Percentiles rank a stretch among this genome's conserved stretches.
Conservation (phyloP, 345 rosid genomes). For the Luvunga scandens region DNA sequence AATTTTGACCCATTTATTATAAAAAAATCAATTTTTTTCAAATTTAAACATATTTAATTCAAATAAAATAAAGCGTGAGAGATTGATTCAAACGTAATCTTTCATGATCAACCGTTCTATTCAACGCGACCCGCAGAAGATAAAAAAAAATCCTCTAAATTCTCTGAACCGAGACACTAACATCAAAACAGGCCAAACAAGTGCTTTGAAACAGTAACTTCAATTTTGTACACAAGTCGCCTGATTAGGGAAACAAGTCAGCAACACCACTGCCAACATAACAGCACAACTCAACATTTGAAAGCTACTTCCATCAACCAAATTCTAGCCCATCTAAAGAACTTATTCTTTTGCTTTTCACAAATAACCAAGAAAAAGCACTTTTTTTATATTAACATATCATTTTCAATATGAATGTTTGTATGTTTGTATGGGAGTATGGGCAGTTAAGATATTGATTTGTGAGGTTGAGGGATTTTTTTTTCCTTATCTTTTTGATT, state of each 20-base stretch:
- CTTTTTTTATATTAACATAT: not conserved
- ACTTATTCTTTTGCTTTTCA: not conserved
- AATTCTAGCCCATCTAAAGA: not conserved
- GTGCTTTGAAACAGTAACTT: not conserved
- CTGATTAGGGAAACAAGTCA: not conserved
- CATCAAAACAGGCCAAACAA: not conserved
- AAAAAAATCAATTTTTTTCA: too few relatives aligned
- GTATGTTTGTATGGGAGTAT: not conserved
- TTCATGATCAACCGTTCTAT: too few relatives aligned
- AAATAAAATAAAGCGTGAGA: too few relatives aligned
- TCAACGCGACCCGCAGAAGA: not conserved
- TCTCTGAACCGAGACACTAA: not conserved
- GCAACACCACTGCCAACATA: not conserved
- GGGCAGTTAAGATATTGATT: not conserved
- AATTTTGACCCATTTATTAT: too few relatives aligned
- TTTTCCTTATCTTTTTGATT: too few relatives aligned
- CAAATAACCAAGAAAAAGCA: not conserved
- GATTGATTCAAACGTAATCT: too few relatives aligned
- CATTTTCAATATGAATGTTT: not conserved
- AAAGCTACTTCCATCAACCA: not conserved
- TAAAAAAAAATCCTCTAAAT: not conserved
- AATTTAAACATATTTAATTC: too few relatives aligned
- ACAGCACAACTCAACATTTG: not conserved
- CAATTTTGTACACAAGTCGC: not conserved
- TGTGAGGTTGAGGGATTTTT: not conserved